Evolutionary conservation across 2,329 filamentous ascomycete genomes (phyloP).

Genomic region (Teratosphaeria destructans): DNA sequence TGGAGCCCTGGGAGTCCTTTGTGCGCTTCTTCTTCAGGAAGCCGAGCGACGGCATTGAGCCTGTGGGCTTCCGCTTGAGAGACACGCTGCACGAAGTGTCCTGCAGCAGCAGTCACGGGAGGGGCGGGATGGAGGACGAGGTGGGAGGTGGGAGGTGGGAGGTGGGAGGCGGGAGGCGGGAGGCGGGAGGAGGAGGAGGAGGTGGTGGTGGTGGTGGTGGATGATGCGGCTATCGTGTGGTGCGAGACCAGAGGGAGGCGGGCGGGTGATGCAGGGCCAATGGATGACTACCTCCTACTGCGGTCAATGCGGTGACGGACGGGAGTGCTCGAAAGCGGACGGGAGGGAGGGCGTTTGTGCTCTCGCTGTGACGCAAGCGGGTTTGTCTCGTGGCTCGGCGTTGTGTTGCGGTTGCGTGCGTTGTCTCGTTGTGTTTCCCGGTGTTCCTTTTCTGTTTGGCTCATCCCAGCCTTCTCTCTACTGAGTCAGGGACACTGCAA

Average conservation of each 20-base stretch:
- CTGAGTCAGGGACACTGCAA: not conserved
- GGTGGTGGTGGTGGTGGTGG: not conserved
- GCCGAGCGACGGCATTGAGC: conserved; percentile 79
- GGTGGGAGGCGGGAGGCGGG: too few species aligned
- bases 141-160: too few species aligned
- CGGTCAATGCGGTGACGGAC: not conserved
- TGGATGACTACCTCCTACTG: not conserved
- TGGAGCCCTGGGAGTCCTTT: conserved; percentile 60
- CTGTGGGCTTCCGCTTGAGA: conserved; percentile 3
- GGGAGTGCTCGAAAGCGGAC: not conserved
- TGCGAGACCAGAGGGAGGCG: not conserved
- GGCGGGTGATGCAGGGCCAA: not conserved
- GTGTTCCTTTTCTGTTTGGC: not conserved
- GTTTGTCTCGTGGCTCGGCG: not conserved
- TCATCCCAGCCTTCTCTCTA: too few species aligned
- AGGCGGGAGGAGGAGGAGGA: too few species aligned
- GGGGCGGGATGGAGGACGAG: not conserved
- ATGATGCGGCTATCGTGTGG: not conserved
- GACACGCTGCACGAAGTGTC: conserved; percentile 1
- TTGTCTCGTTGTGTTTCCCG: not conserved
- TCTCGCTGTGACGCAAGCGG: not conserved
- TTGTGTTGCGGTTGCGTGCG: not conserved
- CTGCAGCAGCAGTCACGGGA: not conserved
- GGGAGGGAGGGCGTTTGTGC: not conserved
- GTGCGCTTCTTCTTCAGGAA: conserved; percentile 98